phyloP scores from a whole-genome alignment of 2,329 filamentous ascomycete species.

The Diaporthe sp. region DNA sequence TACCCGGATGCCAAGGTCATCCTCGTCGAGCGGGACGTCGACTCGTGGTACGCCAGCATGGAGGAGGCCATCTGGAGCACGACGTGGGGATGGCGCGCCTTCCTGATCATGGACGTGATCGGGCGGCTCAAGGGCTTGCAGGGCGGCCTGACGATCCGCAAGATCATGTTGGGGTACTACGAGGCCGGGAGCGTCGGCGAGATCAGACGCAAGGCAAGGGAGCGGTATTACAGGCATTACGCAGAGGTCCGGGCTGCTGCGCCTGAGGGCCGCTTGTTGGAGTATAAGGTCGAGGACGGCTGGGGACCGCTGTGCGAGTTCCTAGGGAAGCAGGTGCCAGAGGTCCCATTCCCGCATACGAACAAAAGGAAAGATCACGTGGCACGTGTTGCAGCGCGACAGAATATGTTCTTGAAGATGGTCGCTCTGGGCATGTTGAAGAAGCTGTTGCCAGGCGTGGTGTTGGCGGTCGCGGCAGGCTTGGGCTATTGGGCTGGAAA shows the following conservation, averaged over 20 bases:
- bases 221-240: constrained; percentile 38
- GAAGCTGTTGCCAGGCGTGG: not conserved
- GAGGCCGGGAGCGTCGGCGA: constrained; percentile 15
- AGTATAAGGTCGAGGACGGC: constrained; percentile 39
- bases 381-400: constrained; percentile 3
- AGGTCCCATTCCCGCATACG: constrained; percentile 36
- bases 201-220: constrained; percentile 38
- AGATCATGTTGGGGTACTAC: constrained; percentile 32
- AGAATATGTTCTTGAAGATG: constrained; percentile 13
- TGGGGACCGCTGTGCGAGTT: constrained; percentile 40
- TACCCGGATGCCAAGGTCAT: constrained; percentile 61
- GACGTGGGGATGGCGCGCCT: constrained; percentile 33
- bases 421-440: constrained; percentile 9
- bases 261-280: constrained; percentile 26
- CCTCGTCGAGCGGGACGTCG: constrained; percentile 50
- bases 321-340: constrained; percentile 37
- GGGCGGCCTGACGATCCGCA: constrained; percentile 35
- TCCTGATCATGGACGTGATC: constrained; percentile 5
- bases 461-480: not conserved
- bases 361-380: constrained; percentile 28
- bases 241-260: constrained; percentile 35
- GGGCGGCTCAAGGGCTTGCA: constrained; percentile 32
- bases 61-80: constrained; percentile 37
- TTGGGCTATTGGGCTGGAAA: not conserved
- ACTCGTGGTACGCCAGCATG: constrained; percentile 49